Conservation (phyloP, 345 rosid genomes). For the Angophora floribunda region DNA sequence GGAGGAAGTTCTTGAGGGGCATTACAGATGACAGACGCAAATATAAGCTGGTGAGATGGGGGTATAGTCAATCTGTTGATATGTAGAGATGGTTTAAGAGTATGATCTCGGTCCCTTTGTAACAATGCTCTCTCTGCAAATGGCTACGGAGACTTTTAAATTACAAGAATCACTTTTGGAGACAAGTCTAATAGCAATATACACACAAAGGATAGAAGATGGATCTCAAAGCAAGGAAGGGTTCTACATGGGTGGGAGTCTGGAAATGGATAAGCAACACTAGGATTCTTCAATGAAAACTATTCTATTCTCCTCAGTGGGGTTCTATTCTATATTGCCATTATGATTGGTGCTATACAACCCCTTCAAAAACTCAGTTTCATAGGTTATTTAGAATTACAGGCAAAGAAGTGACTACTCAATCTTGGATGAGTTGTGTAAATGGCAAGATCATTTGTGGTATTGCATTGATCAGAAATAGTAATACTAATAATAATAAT, state of each 20-base stretch:
- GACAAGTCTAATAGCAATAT: background rate
- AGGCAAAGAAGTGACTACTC: background rate
- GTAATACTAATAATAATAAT: no score
- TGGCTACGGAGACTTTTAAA: background rate
- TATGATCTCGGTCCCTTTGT: background rate
- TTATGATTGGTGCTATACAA: background rate
- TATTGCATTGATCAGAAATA: no score
- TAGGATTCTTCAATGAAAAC: background rate
- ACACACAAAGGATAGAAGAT: background rate
- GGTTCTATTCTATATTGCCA: background rate
- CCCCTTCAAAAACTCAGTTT: background rate
- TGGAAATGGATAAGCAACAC: background rate
- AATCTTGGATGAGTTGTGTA: background rate
- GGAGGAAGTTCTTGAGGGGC: background rate
- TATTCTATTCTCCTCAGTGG: background rate
- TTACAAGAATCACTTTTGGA: background rate
- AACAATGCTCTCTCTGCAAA: background rate
- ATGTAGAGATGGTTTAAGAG: background rate
- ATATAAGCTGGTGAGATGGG: background rate
- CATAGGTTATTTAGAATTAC: background rate
- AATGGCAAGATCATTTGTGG: background rate
- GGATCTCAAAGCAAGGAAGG: background rate
- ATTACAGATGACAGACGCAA: background rate
- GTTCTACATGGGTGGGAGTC: background rate
- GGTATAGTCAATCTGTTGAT: background rate